Percentiles rank a stretch among this genome's conserved stretches.
Evolutionary conservation across 768 basidiomycete genomes (phyloP).

Genomic region (Pleurotus tuber-regium): DNA sequence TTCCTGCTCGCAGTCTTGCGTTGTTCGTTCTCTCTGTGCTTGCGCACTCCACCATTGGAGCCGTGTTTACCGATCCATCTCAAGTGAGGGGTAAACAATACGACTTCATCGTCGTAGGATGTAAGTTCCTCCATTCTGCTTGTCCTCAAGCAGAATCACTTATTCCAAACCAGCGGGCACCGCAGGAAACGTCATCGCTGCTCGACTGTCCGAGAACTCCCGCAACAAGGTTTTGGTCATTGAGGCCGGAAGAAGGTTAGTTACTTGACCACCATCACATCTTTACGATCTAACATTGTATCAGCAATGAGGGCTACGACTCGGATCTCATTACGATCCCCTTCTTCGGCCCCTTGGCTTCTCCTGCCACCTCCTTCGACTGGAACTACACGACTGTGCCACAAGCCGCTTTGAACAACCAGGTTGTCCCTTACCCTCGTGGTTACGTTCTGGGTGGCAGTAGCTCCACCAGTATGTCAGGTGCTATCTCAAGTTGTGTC

Average conservation of each 20-base stretch:
- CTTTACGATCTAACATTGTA: neutral
- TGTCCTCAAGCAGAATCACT: neutral
- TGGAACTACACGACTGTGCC: slow-evolving; percentile 36
- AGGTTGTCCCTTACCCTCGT: slow-evolving; percentile 22
- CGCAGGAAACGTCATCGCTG: slow-evolving; percentile 6
- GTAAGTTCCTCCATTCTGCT: neutral
- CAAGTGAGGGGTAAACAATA: neutral
- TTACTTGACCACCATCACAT: neutral
- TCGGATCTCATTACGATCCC: slow-evolving; percentile 15
- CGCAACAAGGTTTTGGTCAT: slow-evolving; percentile 3
- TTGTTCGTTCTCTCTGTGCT: neutral
- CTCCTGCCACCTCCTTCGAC: slow-evolving; percentile 18
- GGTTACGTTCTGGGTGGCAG: slow-evolving; percentile 30
- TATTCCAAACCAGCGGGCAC: slow-evolving; percentile 2
- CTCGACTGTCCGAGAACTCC: neutral
- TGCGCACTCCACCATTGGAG: neutral
- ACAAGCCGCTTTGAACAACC: slow-evolving; percentile 25
- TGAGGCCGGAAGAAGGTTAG: slow-evolving; percentile 5
- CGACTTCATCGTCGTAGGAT: slow-evolving; percentile 8
- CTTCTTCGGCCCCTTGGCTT: slow-evolving; percentile 13
- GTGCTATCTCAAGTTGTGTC: no score
- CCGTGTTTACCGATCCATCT: slow-evolving; percentile 1
- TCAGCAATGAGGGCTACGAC: slow-evolving; percentile 17
- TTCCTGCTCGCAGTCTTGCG: slow-evolving; percentile 1
- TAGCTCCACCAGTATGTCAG: slow-evolving; percentile 27